Base-by-base conservation (phyloP, 805 yeast genomes). In the Jamesozyma hellenica region DNA sequence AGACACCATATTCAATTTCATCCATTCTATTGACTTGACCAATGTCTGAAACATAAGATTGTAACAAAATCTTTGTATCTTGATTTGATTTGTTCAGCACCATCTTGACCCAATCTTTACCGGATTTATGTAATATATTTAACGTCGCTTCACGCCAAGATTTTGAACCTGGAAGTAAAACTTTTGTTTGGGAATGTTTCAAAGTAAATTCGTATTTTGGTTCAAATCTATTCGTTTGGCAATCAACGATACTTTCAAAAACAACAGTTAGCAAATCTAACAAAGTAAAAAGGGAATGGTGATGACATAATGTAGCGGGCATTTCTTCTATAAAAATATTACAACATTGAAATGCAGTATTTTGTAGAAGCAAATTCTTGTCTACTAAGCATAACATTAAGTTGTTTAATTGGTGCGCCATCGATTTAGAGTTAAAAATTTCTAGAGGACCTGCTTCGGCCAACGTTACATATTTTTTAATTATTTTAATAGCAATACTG, bases 251-350 rank as follows among this genome's bases (percentile, higher is more conserved):
- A 63, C 94, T 79, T 44, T 82, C 80, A 60, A 83, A 85, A 36
- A 90, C 62, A 32, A 86, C 65, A 1, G 83, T 75, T 52, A 94
- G 66, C 41, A 90, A 68, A 56, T 94, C 98, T 44, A 92, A 68
- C 42, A 90, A 61, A 0, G 95, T 74, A 58, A 75, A 92, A 44
- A 88, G 68, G 47, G 92, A 75, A 34, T 66, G 67, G 33, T 73
- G 77, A 46, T 82, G 82, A 54, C 95, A 85, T 34, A 92, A 68
- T 1, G 90, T 67, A 0, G 94, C 77, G 0, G 97, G 96, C 11
- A 84, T 63, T 30, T 66, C 68, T 31, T 57, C 65, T 43, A 90
- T 72, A 40, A 92, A 67, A 19, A 73, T 49, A 47, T 84, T 84
- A 39, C 92, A 79, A 52, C 87, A 79, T 46, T 74, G 78, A 44